Evolutionary conservation across 2,329 filamentous ascomycete genomes (phyloP), one percentile per base, ranked within the genome.

Genomic region (Coleophoma eucalyptorum): DNA sequence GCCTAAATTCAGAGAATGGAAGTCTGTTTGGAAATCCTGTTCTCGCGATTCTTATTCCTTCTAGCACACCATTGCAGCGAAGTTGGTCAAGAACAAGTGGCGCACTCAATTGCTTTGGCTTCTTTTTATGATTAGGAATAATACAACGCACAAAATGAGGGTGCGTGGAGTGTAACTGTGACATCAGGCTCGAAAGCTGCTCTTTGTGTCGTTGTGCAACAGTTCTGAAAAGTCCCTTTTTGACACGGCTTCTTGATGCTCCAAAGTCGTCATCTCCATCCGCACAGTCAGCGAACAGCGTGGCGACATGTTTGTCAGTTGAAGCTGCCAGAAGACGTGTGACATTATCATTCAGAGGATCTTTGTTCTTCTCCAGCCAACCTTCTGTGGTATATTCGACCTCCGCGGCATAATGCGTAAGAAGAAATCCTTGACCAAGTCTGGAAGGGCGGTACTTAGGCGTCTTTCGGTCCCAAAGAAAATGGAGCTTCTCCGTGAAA

Each of bases 351-450:
- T 97, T 97, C 43, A 99, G 71, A 1, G 94, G 95, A 63, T 99
- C 94, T 68, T 99, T 99, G 76, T 99, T 99, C 78, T 97, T 99
- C 69, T 97, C 93, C 33, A 99, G 74, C 94, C 94, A 99, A 51
- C 89, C 89, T 50, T 93, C 84, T 0, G 94, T 99, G 0, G 87
- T 91, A 67, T 99, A 99, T 68, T 99, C 95, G 3, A 99, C 94
- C 68, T 97, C 94, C 21, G 94, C 92, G 20, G 94, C 94, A 65
- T 99, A 99, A 66, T 99, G 94, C 0, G 94, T 99, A 18, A 99
- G 82, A 60, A 97, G 86, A 64, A 99, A 99, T 13, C 94, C 95
- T 63, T 97, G 90, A 1, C 84, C 89, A 13, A 97, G 80, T 15
- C 94, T 83, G 16, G 92, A 94, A 6, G 90, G 82, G 46, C 90